phyloP scores from a whole-genome alignment of 129 eudicot genomes.

The Helianthus annuus region DNA sequence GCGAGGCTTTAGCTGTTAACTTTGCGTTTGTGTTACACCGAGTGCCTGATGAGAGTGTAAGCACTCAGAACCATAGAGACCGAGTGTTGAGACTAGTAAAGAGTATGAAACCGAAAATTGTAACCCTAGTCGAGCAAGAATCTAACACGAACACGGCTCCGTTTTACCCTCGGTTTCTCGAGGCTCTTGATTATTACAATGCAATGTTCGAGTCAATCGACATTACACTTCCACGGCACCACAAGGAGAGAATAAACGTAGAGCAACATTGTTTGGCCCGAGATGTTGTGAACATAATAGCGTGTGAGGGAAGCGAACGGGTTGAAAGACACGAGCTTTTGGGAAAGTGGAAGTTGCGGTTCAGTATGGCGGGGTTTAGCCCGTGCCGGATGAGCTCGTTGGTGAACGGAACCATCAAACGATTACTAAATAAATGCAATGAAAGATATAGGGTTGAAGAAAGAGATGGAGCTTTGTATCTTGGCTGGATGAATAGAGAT shows the following conservation, averaged over 20 bases:
- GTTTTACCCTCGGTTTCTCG: slow-evolving; percentile 72
- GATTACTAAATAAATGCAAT: slow-evolving; percentile 48
- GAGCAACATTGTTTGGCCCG: slow-evolving; percentile 84
- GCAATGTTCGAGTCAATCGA: slow-evolving; percentile 95
- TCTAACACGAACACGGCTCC: slow-evolving; percentile 80
- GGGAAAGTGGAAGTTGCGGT: slow-evolving; percentile 81
- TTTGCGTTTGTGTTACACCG: slow-evolving; percentile 74
- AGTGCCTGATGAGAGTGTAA: slow-evolving; percentile 87
- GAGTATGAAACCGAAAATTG: slow-evolving; percentile 67
- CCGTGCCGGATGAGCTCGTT: slow-evolving; percentile 70
- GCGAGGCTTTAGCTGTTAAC: slow-evolving; percentile 75
- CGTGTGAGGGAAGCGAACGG: slow-evolving; percentile 80
- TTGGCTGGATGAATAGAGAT: slow-evolving; percentile 82
- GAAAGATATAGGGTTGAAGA: slow-evolving; percentile 71
- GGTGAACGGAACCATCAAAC: slow-evolving; percentile 63
- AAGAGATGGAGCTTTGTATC: slow-evolving; percentile 79
- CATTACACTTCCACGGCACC: slow-evolving; percentile 62
- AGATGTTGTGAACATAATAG: slow-evolving; percentile 75
- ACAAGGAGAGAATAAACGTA: slow-evolving; percentile 66
- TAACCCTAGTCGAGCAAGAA: slow-evolving; percentile 87
- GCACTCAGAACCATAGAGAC: slow-evolving; percentile 67
- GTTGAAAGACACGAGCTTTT: slow-evolving; percentile 80
- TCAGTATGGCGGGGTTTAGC: slow-evolving; percentile 78
- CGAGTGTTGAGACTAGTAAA: slow-evolving; percentile 69
- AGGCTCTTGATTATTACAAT: slow-evolving; percentile 66